Base-by-base conservation (phyloP, 345 rosid species). In the Syzygium grande region DNA sequence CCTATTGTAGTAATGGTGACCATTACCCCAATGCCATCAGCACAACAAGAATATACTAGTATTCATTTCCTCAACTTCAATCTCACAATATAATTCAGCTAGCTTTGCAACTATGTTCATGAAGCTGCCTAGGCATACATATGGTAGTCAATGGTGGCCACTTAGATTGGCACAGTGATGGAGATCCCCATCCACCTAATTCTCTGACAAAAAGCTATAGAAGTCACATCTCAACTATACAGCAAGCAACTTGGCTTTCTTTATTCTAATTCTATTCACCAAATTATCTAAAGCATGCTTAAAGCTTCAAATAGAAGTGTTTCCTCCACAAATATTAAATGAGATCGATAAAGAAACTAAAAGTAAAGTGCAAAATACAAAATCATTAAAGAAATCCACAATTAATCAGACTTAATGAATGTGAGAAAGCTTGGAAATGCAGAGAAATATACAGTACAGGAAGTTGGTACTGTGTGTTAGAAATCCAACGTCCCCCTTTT, bases 381-480 rank as follows among this genome's bases (percentile, higher is more conserved):
- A 38, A 73, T 73, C 46, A 41, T 73, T 34, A 73, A 38, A 34
- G 49, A 73, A 38, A 73, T 73, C 49, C 10, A 73, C 27, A 73
- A 34, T 21, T 38, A 19, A 73, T 41, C 80, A 73, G 80, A 73
- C 49, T 73, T 38, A 73, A 73, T 38, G 23, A 73, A 73, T 34
- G 49, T 10, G 49, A 38, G 80, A 55, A 21, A 38, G 83, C 14
- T 73, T 34, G 8, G 49, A 73, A 73, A 38, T 38, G 49, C 80
- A 38, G 38, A 34, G 80, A 73, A 73, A 73, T 38, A 73, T 34
- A 73, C 83, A 73, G 83, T 97, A 97, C 99, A 87, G 99, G 99
- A 88, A 96, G 94, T 93, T 97, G 99, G 88, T 97, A 96, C 90
- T 96, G 99, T 23, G 93, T 88, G 84, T 94, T 96, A 88, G 99